Evolutionary conservation across 139 green algal species (phyloP).

Genomic region (Chlorella sp.): DNA sequence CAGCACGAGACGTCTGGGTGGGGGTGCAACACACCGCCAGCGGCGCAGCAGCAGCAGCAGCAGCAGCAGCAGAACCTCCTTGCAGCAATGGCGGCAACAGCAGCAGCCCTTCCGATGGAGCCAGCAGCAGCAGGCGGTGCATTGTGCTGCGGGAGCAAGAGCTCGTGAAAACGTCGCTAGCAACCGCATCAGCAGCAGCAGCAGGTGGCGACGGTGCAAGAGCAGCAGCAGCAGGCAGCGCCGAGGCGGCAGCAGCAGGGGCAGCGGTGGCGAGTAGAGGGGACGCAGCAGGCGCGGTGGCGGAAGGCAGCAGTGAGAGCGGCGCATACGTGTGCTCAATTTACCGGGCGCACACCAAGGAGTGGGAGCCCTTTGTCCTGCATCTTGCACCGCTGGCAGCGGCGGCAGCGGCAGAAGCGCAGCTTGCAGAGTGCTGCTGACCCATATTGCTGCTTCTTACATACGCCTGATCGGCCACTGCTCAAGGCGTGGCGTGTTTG

Average conservation of each 20-base stretch:
- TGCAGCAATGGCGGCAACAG: background rate
- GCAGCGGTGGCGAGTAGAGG: background rate
- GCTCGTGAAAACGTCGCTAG: constrained; percentile 1
- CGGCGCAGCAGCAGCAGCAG: background rate
- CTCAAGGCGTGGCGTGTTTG: too few relatives aligned
- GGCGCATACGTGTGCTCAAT: constrained; percentile 21
- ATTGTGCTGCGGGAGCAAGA: constrained; percentile 12
- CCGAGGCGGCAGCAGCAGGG: background rate
- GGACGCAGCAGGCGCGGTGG: background rate
- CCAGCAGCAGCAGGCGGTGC: background rate
- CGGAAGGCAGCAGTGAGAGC: background rate
- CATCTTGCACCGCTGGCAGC: background rate
- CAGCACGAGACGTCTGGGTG: constrained; percentile 42
- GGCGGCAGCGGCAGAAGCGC: background rate
- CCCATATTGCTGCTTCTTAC: background rate
- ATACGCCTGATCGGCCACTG: too few relatives aligned
- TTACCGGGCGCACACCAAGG: background rate
- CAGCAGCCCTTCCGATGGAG: background rate
- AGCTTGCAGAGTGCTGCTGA: background rate
- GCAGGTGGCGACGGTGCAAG: background rate
- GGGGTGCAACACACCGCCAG: background rate
- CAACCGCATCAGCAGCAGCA: background rate
- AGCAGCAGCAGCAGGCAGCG: background rate
- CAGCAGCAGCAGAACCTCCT: background rate
- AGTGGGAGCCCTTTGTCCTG: constrained; percentile 31